These are phyloP conservation scores for Pythium coloratum DNA, from an alignment of 352 stramenopile genomes.

Conservation along the genomic window DNA sequence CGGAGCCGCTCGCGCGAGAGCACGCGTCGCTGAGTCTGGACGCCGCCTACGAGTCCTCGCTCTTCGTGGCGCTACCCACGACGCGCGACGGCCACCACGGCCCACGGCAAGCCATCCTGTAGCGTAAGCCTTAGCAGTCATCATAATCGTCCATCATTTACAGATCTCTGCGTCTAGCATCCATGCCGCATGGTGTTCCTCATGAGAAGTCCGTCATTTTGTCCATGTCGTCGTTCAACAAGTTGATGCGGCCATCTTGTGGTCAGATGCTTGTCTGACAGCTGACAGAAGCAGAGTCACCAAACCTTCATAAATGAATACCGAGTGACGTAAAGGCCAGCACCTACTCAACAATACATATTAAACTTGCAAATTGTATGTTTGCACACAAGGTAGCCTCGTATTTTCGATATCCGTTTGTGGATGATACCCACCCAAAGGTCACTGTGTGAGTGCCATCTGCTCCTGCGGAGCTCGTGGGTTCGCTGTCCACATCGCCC, in stretches of 20 bases:
- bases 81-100: not conserved
- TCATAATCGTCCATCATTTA: not conserved
- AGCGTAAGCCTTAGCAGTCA: not conserved
- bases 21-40: not conserved
- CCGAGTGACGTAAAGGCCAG: not conserved
- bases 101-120: not conserved
- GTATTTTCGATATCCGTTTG: no score
- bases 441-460: not conserved
- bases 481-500: not conserved
- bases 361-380: no score
- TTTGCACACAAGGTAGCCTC: no score
- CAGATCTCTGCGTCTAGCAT: no score
- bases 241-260: no score
- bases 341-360: no score
- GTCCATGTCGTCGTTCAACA: not conserved
- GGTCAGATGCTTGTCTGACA: not conserved
- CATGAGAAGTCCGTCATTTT: not conserved
- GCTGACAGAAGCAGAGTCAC: not conserved
- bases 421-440: not conserved
- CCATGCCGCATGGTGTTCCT: no score
- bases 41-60: not conserved
- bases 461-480: not conserved
- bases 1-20: not conserved
- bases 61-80: not conserved
- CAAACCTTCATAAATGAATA: not conserved